Evolutionary conservation across 495 filamentous ascomycete genomes (phyloP).

Genomic region (Amniculicola lignicola): DNA sequence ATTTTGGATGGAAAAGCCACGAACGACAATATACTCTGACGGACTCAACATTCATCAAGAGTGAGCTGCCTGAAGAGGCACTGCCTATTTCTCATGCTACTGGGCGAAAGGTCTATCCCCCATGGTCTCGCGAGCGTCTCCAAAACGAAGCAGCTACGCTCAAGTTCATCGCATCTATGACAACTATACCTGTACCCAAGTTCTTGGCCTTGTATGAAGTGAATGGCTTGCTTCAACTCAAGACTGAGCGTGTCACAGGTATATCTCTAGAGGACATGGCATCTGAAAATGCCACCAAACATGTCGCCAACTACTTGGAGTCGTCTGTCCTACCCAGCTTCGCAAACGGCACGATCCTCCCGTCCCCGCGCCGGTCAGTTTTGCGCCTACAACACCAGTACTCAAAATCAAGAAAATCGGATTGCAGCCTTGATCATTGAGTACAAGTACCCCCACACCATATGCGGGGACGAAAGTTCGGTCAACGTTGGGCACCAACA

Average conservation of each 20-base stretch:
- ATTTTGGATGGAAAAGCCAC: too few species aligned
- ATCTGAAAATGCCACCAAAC: constrained; percentile 4
- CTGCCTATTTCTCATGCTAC: constrained; percentile 8
- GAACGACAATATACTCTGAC: constrained; percentile 19
- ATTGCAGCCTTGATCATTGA: constrained; percentile 36
- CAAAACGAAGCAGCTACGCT: constrained; percentile 15
- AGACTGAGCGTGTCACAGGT: constrained; percentile 7
- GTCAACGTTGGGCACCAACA: too few species aligned
- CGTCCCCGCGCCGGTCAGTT: constrained; percentile 36
- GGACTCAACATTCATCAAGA: constrained; percentile 15
- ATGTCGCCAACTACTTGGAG: too few species aligned
- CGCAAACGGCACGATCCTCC: constrained; percentile 14
- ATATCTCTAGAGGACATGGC: constrained; percentile 5
- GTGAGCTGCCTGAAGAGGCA: constrained; percentile 13
- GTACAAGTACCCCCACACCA: constrained; percentile 42
- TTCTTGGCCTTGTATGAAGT: constrained; percentile 6
- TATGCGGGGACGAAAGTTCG: too few species aligned
- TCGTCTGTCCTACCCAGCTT: too few species aligned
- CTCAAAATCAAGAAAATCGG: constrained; percentile 17
- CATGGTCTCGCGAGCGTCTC: constrained; percentile 13
- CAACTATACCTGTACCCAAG: constrained; percentile 14
- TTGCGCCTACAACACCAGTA: constrained; percentile 37
- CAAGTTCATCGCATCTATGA: constrained; percentile 13
- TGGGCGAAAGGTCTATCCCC: constrained; percentile 2
- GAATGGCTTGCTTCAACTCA: constrained; percentile 12